Evolutionary conservation across 495 filamentous ascomycete genomes (phyloP).

Genomic region (Penicillium desertorum): DNA sequence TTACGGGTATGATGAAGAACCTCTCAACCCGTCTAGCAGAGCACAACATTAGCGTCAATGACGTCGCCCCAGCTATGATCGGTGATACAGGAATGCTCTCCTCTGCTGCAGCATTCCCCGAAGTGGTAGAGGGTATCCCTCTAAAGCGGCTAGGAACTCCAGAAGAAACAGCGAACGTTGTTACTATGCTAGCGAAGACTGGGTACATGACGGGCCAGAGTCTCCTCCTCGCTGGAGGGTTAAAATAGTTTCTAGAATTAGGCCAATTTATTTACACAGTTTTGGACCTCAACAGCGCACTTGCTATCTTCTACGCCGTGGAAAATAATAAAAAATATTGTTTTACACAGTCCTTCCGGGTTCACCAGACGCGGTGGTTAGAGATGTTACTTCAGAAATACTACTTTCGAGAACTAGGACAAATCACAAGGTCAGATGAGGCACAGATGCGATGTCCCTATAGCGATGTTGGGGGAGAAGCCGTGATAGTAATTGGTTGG

Average conservation of each 20-base stretch:
- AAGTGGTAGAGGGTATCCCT: slow-evolving; percentile 58
- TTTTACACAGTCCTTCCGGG: background rate
- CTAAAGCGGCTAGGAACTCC: slow-evolving; percentile 61
- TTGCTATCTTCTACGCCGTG: background rate
- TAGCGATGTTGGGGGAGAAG: background rate
- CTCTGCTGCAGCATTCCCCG: slow-evolving; percentile 53
- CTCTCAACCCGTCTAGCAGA: slow-evolving; percentile 59
- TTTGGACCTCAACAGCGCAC: background rate
- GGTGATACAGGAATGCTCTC: slow-evolving; percentile 67
- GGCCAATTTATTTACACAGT: background rate
- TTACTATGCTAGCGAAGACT: slow-evolving; percentile 64
- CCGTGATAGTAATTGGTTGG: background rate
- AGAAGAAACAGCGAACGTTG: slow-evolving; percentile 65
- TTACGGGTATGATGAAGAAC: slow-evolving; percentile 67
- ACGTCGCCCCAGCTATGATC: slow-evolving; percentile 75
- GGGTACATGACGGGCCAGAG: slow-evolving; percentile 70
- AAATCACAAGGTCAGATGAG: background rate
- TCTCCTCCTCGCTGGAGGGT: slow-evolving; percentile 56
- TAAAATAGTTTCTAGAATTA: slow-evolving; percentile 34
- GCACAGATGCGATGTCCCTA: background rate
- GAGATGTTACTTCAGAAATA: background rate
- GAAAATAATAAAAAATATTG: background rate
- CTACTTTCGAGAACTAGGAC: background rate
- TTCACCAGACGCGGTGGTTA: background rate
- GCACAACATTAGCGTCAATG: slow-evolving; percentile 70